These are phyloP conservation scores for Aspergillus asperescens DNA, from an alignment of 495 filamentous ascomycete species.

Conservation along the genomic window DNA sequence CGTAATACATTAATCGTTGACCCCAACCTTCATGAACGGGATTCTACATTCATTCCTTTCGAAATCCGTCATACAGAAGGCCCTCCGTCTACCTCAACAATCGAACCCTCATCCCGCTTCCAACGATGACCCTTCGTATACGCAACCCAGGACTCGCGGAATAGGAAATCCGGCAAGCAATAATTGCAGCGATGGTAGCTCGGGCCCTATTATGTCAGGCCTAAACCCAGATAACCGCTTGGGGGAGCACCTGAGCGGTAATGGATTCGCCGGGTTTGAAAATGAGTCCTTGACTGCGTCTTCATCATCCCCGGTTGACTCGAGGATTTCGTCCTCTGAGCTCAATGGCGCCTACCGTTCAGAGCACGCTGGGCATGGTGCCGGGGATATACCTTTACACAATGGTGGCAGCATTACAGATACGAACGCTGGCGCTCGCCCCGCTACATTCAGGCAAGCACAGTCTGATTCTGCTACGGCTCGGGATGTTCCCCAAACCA, in stretches of 20 bases:
- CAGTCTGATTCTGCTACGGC: background rate
- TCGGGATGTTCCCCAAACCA: slow-evolving; percentile 5
- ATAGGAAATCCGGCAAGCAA: slow-evolving; percentile 7
- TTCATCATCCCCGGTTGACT: slow-evolving; percentile 26
- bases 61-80: slow-evolving; percentile 70
- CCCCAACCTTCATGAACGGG: slow-evolving; percentile 56
- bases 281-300: slow-evolving; percentile 22
- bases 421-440: background rate
- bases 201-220: slow-evolving; percentile 5
- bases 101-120: slow-evolving; percentile 14
- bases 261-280: slow-evolving; percentile 24
- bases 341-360: slow-evolving; percentile 14
- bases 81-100: slow-evolving; percentile 59
- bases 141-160: slow-evolving; percentile 16
- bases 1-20: background rate
- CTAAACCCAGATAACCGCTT: slow-evolving; percentile 13
- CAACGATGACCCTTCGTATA: slow-evolving; percentile 15
- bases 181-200: slow-evolving; percentile 5
- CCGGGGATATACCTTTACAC: background rate
- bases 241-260: background rate
- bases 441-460: background rate
- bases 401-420: background rate
- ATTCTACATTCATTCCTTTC: slow-evolving; percentile 69
- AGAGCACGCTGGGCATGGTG: slow-evolving; percentile 2
- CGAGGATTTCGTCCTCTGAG: slow-evolving; percentile 18